Evolutionary conservation across 768 basidiomycete genomes (phyloP).

Genomic region (Trametes meyenii): DNA sequence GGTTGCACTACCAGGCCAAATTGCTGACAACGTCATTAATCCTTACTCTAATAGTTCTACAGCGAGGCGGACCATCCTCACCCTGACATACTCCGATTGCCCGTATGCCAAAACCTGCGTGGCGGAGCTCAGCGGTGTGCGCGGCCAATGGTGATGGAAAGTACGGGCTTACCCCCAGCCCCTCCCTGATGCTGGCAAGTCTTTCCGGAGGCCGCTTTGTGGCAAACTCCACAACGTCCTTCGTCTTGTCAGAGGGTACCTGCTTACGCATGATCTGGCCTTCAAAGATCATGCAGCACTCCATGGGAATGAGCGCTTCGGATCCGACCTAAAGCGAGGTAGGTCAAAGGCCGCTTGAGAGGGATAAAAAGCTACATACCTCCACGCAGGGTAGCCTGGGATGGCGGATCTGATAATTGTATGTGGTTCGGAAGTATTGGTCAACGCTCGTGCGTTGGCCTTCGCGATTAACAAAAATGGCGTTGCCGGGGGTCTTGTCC

Average conservation of each 20-base stretch:
- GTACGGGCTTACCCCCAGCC: slow-evolving; percentile 48
- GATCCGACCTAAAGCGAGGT: slow-evolving; percentile 51
- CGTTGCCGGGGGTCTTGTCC: slow-evolving; percentile 50
- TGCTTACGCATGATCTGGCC: slow-evolving; percentile 78
- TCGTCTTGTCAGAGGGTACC: slow-evolving; percentile 67
- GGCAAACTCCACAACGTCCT: slow-evolving; percentile 64
- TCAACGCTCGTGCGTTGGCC: slow-evolving; percentile 61
- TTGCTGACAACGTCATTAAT: slow-evolving; percentile 32
- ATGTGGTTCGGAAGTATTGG: slow-evolving; percentile 57
- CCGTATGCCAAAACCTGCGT: slow-evolving; percentile 51
- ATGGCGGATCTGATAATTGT: slow-evolving; percentile 55
- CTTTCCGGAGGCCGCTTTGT: slow-evolving; percentile 64
- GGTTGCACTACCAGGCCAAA: slow-evolving; percentile 68
- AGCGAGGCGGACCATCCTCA: slow-evolving; percentile 6
- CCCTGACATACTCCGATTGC: slow-evolving; percentile 70
- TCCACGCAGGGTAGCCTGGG: slow-evolving; percentile 72
- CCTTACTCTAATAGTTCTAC: neutral
- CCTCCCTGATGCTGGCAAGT: slow-evolving; percentile 54
- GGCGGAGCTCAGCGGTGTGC: no score
- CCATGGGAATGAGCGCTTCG: slow-evolving; percentile 67
- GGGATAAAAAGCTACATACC: slow-evolving; percentile 39
- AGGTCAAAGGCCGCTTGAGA: neutral
- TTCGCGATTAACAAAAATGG: slow-evolving; percentile 59
- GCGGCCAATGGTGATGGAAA: slow-evolving; percentile 52
- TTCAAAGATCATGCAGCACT: slow-evolving; percentile 59